Evolutionary conservation across 306 rosid genomes (phyloP), one percentile per base, ranked within the genome.

Genomic region (Arachis hypogaea): DNA sequence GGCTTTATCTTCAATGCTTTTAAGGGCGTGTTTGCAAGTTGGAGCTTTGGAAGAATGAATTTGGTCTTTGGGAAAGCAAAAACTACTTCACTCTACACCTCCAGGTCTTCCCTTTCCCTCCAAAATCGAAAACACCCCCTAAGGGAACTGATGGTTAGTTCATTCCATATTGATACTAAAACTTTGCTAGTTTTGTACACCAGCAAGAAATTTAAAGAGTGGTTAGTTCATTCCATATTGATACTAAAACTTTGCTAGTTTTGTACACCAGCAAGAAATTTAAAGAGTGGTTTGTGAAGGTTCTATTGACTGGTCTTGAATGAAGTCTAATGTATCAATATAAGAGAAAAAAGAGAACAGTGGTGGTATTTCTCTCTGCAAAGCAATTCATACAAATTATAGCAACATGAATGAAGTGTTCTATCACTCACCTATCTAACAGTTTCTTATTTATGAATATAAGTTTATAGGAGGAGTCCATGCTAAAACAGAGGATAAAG

Each of bases 341-440:
- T 40, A 62, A 18, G 0, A 33, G 38, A 51, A 11, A 73, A 47
- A 73, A 40, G 28, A 62, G 42, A 59, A 30, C 9, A 45, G 11
- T 1, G 3, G 12, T 62, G 30, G 70, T 22, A n/a, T 50, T 38
- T 5, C 78, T 58, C 59, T 68, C 36, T 71, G 59, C 22, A 60
- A 56, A 52, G 9, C 42, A 61, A 5, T 44, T n/a, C 49, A 59
- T 18, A 18, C 18, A 18, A 18, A 18, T 18, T 18, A 18, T 47
- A 42, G 46, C 63, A 63, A 63, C 18, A 61, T 2, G 6, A 22
- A 7, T 54, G 49, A 36, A 5, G 42, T 38, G 33, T 73, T 63
- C 55, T 41, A 41, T 36, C 10, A 52, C 59, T 74, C 57, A 64
- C 78, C 12, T 59, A 72, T 74, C 58, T 28, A 74, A 6, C 78